These are phyloP conservation scores for Gastrolobium bilobum DNA, from an alignment of 306 rosid species.

Conservation along the genomic window DNA sequence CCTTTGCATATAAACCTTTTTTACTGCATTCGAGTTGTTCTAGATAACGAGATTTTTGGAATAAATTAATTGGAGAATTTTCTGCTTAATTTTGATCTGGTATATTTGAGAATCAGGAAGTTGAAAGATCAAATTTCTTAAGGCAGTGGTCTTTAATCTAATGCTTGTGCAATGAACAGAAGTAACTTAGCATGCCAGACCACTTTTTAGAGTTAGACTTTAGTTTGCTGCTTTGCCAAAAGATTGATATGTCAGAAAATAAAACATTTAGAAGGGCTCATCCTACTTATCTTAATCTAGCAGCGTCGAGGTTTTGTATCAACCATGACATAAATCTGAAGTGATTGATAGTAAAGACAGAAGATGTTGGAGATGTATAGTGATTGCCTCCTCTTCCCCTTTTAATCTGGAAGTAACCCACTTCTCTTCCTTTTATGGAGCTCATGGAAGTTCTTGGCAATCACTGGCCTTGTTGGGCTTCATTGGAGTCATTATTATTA, in stretches of 20 bases:
- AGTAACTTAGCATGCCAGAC: neutral
- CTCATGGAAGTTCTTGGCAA: slow-evolving; percentile 24
- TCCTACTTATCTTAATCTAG: neutral
- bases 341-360: neutral
- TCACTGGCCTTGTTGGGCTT: neutral
- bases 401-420: neutral
- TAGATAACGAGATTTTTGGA: neutral
- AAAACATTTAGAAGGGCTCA: neutral
- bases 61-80: neutral
- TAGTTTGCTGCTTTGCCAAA: slow-evolving; percentile 13
- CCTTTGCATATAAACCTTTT: slow-evolving; percentile 2
- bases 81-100: neutral
- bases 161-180: neutral
- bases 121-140: slow-evolving; percentile 18
- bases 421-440: neutral
- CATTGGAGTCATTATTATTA: neutral
- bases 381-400: neutral
- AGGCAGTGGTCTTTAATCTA: neutral
- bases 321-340: neutral
- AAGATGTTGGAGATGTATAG: neutral
- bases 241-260: neutral
- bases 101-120: slow-evolving; percentile 9
- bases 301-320: neutral
- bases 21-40: neutral
- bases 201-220: slow-evolving; percentile 3